phyloP scores from a whole-genome alignment of 768 basidiomycete species.

The Sporobolomyces phaffii region DNA sequence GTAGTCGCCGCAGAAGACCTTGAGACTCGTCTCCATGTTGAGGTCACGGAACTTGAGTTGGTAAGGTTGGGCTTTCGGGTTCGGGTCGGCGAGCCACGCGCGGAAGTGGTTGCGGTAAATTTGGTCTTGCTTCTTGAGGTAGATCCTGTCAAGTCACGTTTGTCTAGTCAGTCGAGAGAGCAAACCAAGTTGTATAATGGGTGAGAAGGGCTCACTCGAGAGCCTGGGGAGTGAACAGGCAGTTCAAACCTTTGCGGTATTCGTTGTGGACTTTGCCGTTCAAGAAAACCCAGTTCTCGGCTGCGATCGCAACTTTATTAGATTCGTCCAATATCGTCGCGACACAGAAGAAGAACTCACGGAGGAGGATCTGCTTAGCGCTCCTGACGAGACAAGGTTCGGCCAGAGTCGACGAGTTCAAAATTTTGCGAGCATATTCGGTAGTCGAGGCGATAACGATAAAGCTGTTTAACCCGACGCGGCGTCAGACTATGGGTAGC shows the following conservation, averaged over 20 bases:
- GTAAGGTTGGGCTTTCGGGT: constrained; percentile 50
- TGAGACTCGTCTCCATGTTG: constrained; percentile 95
- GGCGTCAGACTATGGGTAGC: not conserved
- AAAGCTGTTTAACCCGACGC: constrained; percentile 57
- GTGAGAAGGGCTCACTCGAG: constrained; percentile 63
- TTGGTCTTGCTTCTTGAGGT: constrained; percentile 72
- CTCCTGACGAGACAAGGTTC: constrained; percentile 92
- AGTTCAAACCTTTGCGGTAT: constrained; percentile 83
- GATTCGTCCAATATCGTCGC: not conserved
- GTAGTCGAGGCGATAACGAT: constrained; percentile 97
- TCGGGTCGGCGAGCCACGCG: constrained; percentile 61
- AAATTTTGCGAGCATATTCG: constrained; percentile 84
- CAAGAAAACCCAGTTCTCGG: constrained; percentile 68
- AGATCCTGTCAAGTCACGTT: constrained; percentile 65
- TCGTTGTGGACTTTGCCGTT: constrained; percentile 88
- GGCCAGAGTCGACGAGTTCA: constrained; percentile 85
- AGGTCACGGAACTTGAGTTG: constrained; percentile 89
- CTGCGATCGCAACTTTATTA: not conserved
- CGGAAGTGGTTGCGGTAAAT: constrained; percentile 71
- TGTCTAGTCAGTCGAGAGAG: too few species aligned
- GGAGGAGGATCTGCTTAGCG: constrained; percentile 74
- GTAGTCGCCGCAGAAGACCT: constrained; percentile 89
- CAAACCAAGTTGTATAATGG: too few species aligned
- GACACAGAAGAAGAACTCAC: constrained; percentile 38
- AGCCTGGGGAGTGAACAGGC: constrained; percentile 88